A percentile compares a stretch with the other conserved stretches of the same genome.
phyloP scores from a whole-genome alignment of 192 early-diverging fungal genomes.

The Linderina pennispora region DNA sequence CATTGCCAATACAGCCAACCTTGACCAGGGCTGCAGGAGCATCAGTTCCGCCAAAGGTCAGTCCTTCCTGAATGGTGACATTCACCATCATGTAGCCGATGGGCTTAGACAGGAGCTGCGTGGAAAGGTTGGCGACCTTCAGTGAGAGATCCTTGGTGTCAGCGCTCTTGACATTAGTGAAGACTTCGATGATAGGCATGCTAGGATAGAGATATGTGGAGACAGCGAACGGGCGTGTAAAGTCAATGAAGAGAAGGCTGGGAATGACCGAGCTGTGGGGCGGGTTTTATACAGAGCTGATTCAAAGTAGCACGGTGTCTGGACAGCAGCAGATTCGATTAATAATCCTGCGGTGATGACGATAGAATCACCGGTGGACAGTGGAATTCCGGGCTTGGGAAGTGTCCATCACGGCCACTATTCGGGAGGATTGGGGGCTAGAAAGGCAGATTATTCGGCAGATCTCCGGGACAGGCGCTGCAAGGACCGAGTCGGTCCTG shows the following conservation, averaged over 20 bases:
- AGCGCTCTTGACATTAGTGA: conserved; percentile 7
- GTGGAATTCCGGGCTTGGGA: no score
- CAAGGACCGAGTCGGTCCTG: no score
- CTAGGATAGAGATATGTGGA: background rate
- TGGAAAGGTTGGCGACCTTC: conserved; percentile 6
- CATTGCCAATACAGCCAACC: conserved; percentile 15
- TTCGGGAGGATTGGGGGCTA: no score
- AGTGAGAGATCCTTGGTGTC: conserved; percentile 12
- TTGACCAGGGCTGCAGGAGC: conserved; percentile 14
- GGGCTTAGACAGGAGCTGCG: conserved; percentile 27
- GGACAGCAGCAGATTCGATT: no score
- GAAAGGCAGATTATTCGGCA: no score
- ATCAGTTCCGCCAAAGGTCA: conserved; percentile 18
- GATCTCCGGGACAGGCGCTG: no score
- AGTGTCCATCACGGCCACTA: no score
- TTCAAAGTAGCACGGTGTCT: no score
- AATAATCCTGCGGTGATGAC: no score
- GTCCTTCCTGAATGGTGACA: conserved; percentile 6
- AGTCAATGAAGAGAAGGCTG: background rate
- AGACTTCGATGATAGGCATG: conserved; percentile 18
- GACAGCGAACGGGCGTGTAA: background rate
- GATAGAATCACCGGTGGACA: no score
- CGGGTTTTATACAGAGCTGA: no score
- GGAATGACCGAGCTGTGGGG: background rate
- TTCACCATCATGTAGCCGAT: conserved; percentile 12